Base-by-base conservation (phyloP, 192 early-diverging fungal species). In the Backusella parvicylindrica region DNA sequence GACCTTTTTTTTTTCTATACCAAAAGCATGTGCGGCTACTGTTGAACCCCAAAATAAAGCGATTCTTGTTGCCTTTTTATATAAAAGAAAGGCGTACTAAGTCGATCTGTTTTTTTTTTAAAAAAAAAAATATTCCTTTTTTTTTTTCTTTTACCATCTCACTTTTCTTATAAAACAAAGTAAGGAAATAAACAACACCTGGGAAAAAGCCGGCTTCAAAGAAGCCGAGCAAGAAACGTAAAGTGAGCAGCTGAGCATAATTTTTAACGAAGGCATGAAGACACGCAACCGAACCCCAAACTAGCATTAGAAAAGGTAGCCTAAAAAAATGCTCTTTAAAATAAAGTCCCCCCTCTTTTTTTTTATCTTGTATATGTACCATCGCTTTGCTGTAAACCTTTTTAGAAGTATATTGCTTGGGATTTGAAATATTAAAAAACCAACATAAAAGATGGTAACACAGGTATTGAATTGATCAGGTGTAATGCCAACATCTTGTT, bases 121-220 rank as follows among this genome's bases (percentile, higher is more conserved):
- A 18, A 36, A 63, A 56, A 32, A 36, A 72, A 4, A 28, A n/a
- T 56, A 13, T 60, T 21, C 2, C 9, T 64, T 21, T 63, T 23
- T 63, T 21, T 63, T 8, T 7, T 21, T 11, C 18, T 38, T 32
- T 26, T 74, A 75, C 74, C 69, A 79, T 79, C 67, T 79, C 78
- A 21, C 60, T 50, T 43, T 75, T 79, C 47, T 75, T 75, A 47
- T 79, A 79, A 56, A 79, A 79, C 9, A 66, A 41, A 18, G 78
- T 79, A 35, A 79, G 31, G 53, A 75, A 79, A 47, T 72, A 79
- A 15, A 79, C 49, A 5, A 79, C 78, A 16, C 78, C 68, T 30
- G 78, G 78, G 50, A 79, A 79, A 49, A 79, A 79, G 2, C 78
- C 78, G 15, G 68, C 70, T 41, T 79, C 78, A 66, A 75, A 79